Evolutionary conservation across 371 early-diverging fungal genomes (phyloP).

Genomic region (Syncephalastrum contaminatum): DNA sequence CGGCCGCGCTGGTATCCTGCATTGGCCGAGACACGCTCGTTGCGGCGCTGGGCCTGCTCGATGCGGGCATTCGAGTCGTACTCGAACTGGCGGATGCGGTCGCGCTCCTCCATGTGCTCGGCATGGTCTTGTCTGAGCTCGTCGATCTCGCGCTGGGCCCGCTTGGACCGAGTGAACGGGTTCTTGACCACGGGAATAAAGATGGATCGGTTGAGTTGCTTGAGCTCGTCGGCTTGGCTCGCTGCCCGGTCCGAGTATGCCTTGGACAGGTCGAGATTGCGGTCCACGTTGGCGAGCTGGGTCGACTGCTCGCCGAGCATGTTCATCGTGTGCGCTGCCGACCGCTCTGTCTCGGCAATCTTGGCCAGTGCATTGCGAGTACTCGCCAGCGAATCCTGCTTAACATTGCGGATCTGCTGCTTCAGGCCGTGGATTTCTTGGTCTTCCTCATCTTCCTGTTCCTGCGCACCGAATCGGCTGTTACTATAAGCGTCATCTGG

Average conservation of each 20-base stretch:
- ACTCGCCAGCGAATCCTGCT: conserved; percentile 71
- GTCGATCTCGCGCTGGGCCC: conserved; percentile 56
- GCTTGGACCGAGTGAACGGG: conserved; percentile 61
- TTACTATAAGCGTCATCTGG: conserved; percentile 14
- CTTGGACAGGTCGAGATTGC: conserved; percentile 72
- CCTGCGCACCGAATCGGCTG: conserved; percentile 11
- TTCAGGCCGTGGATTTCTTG: conserved; percentile 57
- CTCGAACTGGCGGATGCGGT: conserved; percentile 24
- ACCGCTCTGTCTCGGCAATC: conserved; percentile 63
- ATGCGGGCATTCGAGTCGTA: conserved; percentile 45
- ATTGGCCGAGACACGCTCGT: conserved; percentile 39
- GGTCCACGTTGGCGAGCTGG: conserved; percentile 73
- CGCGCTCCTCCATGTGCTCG: conserved; percentile 46
- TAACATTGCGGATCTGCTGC: conserved; percentile 62
- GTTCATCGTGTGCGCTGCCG: conserved; percentile 62
- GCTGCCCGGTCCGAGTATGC: conserved; percentile 72
- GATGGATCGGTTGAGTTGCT: conserved; percentile 79
- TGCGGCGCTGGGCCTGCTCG: conserved; percentile 47
- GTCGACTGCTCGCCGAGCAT: conserved; percentile 66
- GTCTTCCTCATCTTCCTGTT: conserved; percentile 26
- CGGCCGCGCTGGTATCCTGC: conserved; percentile 49
- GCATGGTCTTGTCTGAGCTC: conserved; percentile 52
- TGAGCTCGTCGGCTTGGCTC: conserved; percentile 72
- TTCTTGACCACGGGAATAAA: conserved; percentile 71
- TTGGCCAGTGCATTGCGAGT: conserved; percentile 71